A percentile compares a stretch with the other conserved stretches of the same genome.
Conservation (phyloP, 1,139 yeast genomes). For the Protomyces macrosporus region DNA sequence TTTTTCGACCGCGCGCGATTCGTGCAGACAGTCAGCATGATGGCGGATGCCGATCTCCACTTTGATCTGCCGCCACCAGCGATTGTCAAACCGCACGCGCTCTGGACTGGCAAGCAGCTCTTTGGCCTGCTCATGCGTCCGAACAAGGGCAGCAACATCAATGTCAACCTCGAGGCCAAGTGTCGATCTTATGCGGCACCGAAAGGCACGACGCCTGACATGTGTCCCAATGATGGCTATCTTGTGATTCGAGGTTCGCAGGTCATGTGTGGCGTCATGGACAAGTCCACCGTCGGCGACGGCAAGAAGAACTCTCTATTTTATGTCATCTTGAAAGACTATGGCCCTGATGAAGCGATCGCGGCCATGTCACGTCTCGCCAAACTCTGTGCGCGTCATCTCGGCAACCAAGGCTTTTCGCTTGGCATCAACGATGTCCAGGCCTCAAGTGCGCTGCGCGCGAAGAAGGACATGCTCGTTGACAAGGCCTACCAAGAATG, state of each 20-base stretch:
- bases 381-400: conserved; percentile 85
- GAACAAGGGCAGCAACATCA: conserved; percentile 64
- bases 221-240: conserved; percentile 97
- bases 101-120: conserved; percentile 98
- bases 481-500: conserved; percentile 87
- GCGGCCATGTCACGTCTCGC: conserved; percentile 98
- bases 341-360: conserved; percentile 94
- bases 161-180: conserved; percentile 89
- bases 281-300: conserved; percentile 91
- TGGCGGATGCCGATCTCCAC: conserved; percentile 85
- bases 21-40: conserved; percentile 80
- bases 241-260: conserved; percentile 86
- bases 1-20: conserved; percentile 85
- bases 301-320: conserved; percentile 97
- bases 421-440: conserved; percentile 98
- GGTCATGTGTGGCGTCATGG: conserved; percentile 91
- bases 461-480: conserved; percentile 80
- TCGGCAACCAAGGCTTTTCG: conserved; percentile 93
- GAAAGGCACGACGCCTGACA: conserved; percentile 67
- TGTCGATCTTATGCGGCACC: conserved; percentile 82
- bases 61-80: conserved; percentile 96
- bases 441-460: conserved; percentile 73
- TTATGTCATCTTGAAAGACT: conserved; percentile 88
- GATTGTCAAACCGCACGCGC: conserved; percentile 73
- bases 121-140: conserved; percentile 85